Evolutionary conservation across 2,329 filamentous ascomycete species (phyloP), one percentile per base, ranked within the genome.

Genomic region (Nannizziopsis barbatae): DNA sequence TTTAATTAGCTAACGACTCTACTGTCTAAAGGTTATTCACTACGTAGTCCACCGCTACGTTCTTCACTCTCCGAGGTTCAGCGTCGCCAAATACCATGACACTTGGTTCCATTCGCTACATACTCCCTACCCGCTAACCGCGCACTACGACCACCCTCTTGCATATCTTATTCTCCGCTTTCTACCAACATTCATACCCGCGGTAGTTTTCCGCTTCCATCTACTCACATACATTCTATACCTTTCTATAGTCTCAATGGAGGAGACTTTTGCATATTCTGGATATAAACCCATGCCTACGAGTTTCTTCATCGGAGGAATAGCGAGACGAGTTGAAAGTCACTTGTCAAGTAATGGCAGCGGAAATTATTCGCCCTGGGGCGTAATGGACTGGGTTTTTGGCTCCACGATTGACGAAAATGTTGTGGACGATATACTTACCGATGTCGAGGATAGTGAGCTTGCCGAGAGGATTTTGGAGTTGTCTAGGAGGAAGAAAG

Each of bases 31-130:
- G 69, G 58, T 79, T 5, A 61, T 88, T 9, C 77, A 80, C 50
- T 95, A 93, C 63, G 75, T 79, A 57, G 73, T 86, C 55, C 87
- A 94, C 66, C 80, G 84, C 45, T 76, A 76, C 59, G 51, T 83
- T 20, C 74, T 95, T 7, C 87, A 94, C 65, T 73, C 44, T 71
- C 78, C 60, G 52, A 58, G 42, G 44, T 57, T 46, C 73, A 71
- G 59, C 68, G 69, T 58, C 79, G 86, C 65, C 64, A 71, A 54
- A 31, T 54, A 66, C 59, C 78, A 81, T 56, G 52, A 65, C 15
- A 56, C 58, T 31, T 81, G 77, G 77, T 77, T 79, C 50, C 77
- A 81, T 57, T 67, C 66, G 38, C 60, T 79, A 39, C 58, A 56
- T 17, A 62, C 72, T 10, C 75, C 76, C 0, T 80, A 74, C 58